Evolutionary conservation across 192 early-diverging fungal species (phyloP).

Genomic region (Backusella circina): DNA sequence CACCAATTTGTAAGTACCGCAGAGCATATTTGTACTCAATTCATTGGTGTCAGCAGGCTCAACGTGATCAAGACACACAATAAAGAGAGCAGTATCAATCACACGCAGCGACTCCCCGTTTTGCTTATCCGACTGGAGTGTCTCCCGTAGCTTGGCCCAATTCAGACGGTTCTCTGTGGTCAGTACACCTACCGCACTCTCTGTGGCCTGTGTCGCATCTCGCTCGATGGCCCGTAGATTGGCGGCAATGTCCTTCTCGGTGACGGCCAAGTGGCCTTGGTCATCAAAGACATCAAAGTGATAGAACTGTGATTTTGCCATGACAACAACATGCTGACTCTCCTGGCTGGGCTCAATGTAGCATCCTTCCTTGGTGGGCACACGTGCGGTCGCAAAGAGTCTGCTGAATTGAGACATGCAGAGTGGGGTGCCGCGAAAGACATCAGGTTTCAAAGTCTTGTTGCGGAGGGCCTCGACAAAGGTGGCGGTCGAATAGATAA

Average conservation of each 20-base stretch:
- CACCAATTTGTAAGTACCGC: slow-evolving; percentile 42
- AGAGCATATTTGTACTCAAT: slow-evolving; percentile 43
- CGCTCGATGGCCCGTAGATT: slow-evolving; percentile 58
- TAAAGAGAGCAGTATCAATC: slow-evolving; percentile 72
- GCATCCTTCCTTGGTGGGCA: slow-evolving; percentile 53
- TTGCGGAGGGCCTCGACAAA: slow-evolving; percentile 60
- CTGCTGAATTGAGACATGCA: slow-evolving; percentile 80
- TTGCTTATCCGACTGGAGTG: slow-evolving; percentile 43
- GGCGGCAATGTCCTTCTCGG: slow-evolving; percentile 60
- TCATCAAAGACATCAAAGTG: slow-evolving; percentile 65
- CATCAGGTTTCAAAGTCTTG: slow-evolving; percentile 56
- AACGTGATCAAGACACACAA: slow-evolving; percentile 72
- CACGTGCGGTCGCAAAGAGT: slow-evolving; percentile 74
- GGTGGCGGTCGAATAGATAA: slow-evolving; percentile 59
- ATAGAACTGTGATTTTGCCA: slow-evolving; percentile 76
- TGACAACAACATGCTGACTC: slow-evolving; percentile 59
- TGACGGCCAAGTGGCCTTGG: slow-evolving; percentile 43
- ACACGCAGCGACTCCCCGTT: slow-evolving; percentile 56
- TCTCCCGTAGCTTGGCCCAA: slow-evolving; percentile 62
- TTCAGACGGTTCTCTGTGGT: slow-evolving; percentile 72
- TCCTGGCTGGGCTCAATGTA: slow-evolving; percentile 17
- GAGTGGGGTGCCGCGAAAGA: slow-evolving; percentile 53
- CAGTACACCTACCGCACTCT: slow-evolving; percentile 61
- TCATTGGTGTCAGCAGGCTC: slow-evolving; percentile 32
- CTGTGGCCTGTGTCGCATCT: slow-evolving; percentile 44